These are phyloP conservation scores for Colletotrichum musicola DNA, from an alignment of 2,329 filamentous ascomycete genomes.

Conservation along the genomic window DNA sequence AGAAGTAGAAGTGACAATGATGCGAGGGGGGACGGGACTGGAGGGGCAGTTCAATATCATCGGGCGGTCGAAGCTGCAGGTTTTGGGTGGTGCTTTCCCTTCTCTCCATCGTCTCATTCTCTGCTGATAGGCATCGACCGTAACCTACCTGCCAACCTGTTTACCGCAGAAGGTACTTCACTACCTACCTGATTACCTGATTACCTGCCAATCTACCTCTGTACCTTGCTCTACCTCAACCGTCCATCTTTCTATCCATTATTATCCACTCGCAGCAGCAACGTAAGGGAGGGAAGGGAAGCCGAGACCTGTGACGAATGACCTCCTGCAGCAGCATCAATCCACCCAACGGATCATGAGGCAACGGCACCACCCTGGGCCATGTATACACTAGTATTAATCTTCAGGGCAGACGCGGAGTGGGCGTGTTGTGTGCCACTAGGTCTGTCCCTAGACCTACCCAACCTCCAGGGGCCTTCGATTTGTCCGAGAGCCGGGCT, in stretches of 20 bases:
- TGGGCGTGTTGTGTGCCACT: too few species aligned
- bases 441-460: too few species aligned
- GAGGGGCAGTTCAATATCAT: conserved; percentile 11
- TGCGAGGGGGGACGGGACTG: not conserved
- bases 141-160: not conserved
- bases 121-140: not conserved
- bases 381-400: too few species aligned
- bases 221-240: not conserved
- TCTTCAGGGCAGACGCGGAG: too few species aligned
- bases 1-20: not conserved
- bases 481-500: too few species aligned
- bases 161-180: not conserved
- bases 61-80: conserved; percentile 33
- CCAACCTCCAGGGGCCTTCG: too few species aligned
- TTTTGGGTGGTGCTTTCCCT: conserved; percentile 33
- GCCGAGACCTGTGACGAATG: conserved; percentile 28
- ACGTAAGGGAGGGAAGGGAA: too few species aligned
- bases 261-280: too few species aligned
- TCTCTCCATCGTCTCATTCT: not conserved
- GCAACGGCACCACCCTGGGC: conserved; percentile 7
- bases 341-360: conserved; percentile 27
- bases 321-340: conserved; percentile 30
- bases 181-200: not conserved
- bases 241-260: too few species aligned
- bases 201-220: not conserved